Base-by-base conservation (phyloP, 371 early-diverging fungal genomes). In the Mortierella sp. region DNA sequence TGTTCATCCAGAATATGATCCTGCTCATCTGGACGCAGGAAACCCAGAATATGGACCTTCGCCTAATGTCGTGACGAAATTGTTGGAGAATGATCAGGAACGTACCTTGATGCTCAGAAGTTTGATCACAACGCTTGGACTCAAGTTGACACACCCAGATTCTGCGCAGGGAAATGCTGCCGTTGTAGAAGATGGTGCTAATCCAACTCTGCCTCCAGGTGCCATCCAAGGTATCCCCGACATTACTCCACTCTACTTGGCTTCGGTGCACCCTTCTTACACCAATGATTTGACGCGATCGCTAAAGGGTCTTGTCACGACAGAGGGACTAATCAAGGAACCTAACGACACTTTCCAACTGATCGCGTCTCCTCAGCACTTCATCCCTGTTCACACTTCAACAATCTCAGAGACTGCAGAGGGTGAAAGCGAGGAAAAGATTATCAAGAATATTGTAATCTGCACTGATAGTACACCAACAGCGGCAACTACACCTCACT, bases 1-100 rank as follows among this genome's bases (percentile, higher is more conserved):
- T 1, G 81, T 92, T n/a, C 96, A 95, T 66, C 90, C 93, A 20
- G 96, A 95, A 74, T 95, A 93, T 77, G 90, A 90, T 45, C 84
- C 91, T 59, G 74, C 85, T 18, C 86, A 83, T 58, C 49, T 90
- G 64, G 87, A 85, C 66, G 67, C 85, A 11, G 64, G 70, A n/a
- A 74, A 86, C 28, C 80, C 80, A 2, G 84, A 86, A 24, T 74
- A 86, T 20, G 77, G 77, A 52, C 77, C 86, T 20, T 64, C 64
- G 49, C 83, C 83, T 47, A 70, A 83, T n/a, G 74, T 92, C 30
- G 74, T 92, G 16, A 65, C 77, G 2, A 79, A 76, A 9, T 67
- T 93, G 52, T 65, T 77, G 26, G 69, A 77, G 16, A 85, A 86
- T 11, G 91, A 90, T 39, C 75, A 75, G 22, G 75, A 83, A 28